Percentiles rank a stretch among this genome's conserved stretches.
phyloP scores from a whole-genome alignment of 352 stramenopile species.

The Pythium chondricola region DNA sequence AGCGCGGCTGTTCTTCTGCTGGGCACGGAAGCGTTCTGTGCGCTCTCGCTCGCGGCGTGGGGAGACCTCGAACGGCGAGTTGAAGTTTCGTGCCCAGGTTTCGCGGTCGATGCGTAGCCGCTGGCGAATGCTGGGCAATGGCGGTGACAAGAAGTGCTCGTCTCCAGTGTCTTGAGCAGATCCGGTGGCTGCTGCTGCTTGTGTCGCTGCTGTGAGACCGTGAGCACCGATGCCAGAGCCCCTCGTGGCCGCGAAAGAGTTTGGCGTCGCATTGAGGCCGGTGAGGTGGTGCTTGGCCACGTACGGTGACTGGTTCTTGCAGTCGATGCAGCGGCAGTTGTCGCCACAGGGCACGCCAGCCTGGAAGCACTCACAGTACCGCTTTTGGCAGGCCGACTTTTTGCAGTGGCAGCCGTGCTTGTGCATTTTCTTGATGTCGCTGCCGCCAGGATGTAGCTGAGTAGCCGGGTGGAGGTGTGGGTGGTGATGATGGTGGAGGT shows the following conservation, averaged over 20 bases:
- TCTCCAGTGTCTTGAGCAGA: constrained; percentile 2
- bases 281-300: constrained; percentile 22
- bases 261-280: constrained; percentile 1
- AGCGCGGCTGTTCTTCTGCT: constrained; percentile 27
- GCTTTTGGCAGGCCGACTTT: constrained; percentile 96
- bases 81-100: constrained; percentile 64
- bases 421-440: constrained; percentile 74
- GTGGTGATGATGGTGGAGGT: constrained; percentile 4
- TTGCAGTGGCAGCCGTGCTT: constrained; percentile 96
- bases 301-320: constrained; percentile 68
- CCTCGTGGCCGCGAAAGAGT: no score
- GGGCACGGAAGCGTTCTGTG: constrained; percentile 44
- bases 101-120: constrained; percentile 61
- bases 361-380: constrained; percentile 97
- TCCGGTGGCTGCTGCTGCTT: not conserved
- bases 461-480: not conserved
- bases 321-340: constrained; percentile 89
- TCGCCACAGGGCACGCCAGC: constrained; percentile 78
- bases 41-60: constrained; percentile 40
- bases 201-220: constrained; percentile 29
- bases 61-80: constrained; percentile 55
- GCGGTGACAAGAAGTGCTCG: constrained; percentile 47
- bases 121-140: constrained; percentile 46
- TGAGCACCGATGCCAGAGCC: constrained; percentile 18
- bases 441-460: constrained; percentile 4